These are phyloP conservation scores for Cytospora schulzeri DNA, from an alignment of 2,329 filamentous ascomycete species.

Conservation along the genomic window DNA sequence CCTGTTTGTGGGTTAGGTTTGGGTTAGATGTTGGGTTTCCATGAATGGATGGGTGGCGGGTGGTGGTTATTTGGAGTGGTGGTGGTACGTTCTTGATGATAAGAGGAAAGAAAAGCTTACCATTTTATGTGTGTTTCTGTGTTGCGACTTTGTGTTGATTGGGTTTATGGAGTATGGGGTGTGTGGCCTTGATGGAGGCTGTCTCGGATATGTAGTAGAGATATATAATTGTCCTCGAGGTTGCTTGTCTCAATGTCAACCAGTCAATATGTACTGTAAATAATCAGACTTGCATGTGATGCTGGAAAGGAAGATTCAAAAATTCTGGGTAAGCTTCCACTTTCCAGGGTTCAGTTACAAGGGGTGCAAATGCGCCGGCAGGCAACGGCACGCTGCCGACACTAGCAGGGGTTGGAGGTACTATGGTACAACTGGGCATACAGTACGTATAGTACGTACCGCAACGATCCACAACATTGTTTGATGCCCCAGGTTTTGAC, in stretches of 20 bases:
- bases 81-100: no score
- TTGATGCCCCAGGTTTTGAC: conserved; percentile 7
- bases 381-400: conserved; percentile 13
- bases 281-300: conserved; percentile 12
- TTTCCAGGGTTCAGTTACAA: conserved; percentile 4
- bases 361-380: conserved; percentile 1
- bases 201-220: background rate
- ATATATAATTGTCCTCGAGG: background rate
- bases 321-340: background rate
- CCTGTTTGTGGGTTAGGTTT: conserved; percentile 29
- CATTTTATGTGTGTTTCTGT: conserved; percentile 5
- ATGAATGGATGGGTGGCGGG: conserved; percentile 8
- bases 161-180: background rate
- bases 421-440: no score
- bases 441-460: background rate
- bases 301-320: background rate
- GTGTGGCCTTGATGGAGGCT: background rate
- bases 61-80: background rate
- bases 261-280: no score
- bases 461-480: conserved; percentile 11
- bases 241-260: background rate
- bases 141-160: background rate
- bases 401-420: background rate
- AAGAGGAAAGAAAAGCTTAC: no score
- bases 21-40: background rate